Base-by-base conservation (phyloP, 805 yeast species). In the Zygosaccharomyces lentus region DNA sequence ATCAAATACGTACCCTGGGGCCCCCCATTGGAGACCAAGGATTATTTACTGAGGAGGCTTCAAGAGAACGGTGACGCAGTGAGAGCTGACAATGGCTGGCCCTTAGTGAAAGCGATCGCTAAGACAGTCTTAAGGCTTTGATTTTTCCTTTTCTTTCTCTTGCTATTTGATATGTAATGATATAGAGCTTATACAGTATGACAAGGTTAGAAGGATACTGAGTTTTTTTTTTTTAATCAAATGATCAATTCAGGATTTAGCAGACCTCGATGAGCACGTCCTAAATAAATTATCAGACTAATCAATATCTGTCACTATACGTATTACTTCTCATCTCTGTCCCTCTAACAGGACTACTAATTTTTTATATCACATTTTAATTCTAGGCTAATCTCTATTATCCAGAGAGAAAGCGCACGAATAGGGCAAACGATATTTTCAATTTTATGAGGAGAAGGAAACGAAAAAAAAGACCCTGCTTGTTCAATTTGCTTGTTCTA, bases 1-100 rank as follows among this genome's bases (percentile, higher is more conserved):
- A 82, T 91, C 69, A 91, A 91, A 70, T 90, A 91, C 64, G 96
- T 90, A 51, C 95, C 97, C 13, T 90, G 97, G 97, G 97, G 97
- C 8, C 97, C 97, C 27, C 95, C 96, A 46, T 69, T 80, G 55
- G 97, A 91, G 69, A 89, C 96, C 48, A 88, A 87, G 70, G 96
- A 87, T 56, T 90, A 90, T 63, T 70, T 90, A 50, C 72, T 82
- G 51, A 82, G 98, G 73, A 80, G 98, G 70, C 73, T 90, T 51
- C 96, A 90, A 70, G 98, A 90, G 70, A 90, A 90, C 62, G 96
- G 96, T 19, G 96, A 90, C 67, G 95, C 96, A 8, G 95, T 87
- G 6, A 82, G 91, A 71, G 75, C 75, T 46, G 93, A 85, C 65
- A 83, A 82, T 53, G 93, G 95, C n/a, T 76, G 80, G 73, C 84